These are phyloP conservation scores for Starmera pachycereana DNA, from an alignment of 805 yeast species.

Conservation along the genomic window DNA sequence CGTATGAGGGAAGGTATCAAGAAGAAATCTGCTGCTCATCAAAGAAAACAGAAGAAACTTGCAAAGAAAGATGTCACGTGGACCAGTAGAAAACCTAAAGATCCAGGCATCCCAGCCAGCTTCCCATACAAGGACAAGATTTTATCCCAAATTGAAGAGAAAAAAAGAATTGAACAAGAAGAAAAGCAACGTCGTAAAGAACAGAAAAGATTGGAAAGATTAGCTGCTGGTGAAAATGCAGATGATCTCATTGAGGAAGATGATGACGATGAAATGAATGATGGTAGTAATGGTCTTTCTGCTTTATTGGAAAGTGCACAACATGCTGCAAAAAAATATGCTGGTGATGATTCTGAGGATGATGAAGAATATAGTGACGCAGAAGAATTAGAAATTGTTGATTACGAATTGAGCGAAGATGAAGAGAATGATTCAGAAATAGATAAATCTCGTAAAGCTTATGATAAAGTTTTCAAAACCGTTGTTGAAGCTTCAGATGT, in stretches of 20 bases:
- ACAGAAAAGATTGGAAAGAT: constrained; percentile 31
- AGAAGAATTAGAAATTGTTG: constrained; percentile 37
- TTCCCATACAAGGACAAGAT: constrained; percentile 91
- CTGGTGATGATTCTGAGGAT: constrained; percentile 40
- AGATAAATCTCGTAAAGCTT: constrained; percentile 80
- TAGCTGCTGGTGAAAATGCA: constrained; percentile 28
- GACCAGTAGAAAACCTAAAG: constrained; percentile 77
- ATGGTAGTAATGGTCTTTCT: constrained; percentile 43
- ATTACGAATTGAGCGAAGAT: constrained; percentile 36
- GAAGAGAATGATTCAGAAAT: constrained; percentile 36
- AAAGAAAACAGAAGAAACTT: constrained; percentile 70
- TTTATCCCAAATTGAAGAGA: constrained; percentile 58
- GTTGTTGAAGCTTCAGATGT: constrained; percentile 93
- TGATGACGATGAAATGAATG: constrained; percentile 31
- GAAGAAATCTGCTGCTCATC: constrained; percentile 89
- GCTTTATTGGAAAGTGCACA: constrained; percentile 89
- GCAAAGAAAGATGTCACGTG: constrained; percentile 90
- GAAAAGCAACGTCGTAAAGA: constrained; percentile 41
- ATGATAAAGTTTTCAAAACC: constrained; percentile 86
- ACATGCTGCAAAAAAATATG: constrained; percentile 68
- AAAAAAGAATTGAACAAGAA: constrained; percentile 45
- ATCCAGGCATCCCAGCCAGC: constrained; percentile 89
- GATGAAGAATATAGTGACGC: constrained; percentile 20
- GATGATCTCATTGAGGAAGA: constrained; percentile 29
- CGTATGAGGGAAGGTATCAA: constrained; percentile 94